Evolutionary conservation across 805 yeast species (phyloP).

Genomic region (Diddensiella caesifluorescens): DNA sequence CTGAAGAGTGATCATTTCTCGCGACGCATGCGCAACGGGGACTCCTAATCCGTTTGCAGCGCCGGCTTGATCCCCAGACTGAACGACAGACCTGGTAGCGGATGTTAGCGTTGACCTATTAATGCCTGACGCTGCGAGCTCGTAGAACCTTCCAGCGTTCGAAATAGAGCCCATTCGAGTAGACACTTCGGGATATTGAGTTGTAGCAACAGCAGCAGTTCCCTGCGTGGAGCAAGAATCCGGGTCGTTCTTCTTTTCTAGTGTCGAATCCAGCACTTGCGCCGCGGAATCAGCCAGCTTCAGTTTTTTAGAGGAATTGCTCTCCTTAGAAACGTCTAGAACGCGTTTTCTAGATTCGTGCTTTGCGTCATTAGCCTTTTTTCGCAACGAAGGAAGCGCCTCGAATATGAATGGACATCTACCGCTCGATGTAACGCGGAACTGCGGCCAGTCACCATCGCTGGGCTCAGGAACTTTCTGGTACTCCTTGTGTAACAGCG

Average conservation of each 20-base stretch:
- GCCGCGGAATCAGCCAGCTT: background rate
- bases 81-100: slow-evolving; percentile 31
- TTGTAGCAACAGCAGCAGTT: background rate
- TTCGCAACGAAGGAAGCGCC: background rate
- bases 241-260: no score
- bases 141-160: slow-evolving; percentile 36
- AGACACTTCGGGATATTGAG: background rate
- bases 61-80: slow-evolving; percentile 24
- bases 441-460: slow-evolving; percentile 52
- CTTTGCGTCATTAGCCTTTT: no score
- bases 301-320: background rate
- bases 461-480: slow-evolving; percentile 29
- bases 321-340: background rate
- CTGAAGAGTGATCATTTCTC: slow-evolving; percentile 40
- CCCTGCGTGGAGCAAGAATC: no score
- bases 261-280: no score
- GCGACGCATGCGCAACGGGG: slow-evolving; percentile 30
- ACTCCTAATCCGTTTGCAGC: slow-evolving; percentile 31
- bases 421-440: slow-evolving; percentile 62
- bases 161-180: slow-evolving; percentile 3
- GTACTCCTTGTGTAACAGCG: slow-evolving; percentile 84
- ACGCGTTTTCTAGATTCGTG: background rate
- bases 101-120: slow-evolving; percentile 40
- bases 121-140: slow-evolving; percentile 59
- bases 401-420: slow-evolving; percentile 66